Percentiles rank a stretch among this genome's conserved stretches.
phyloP scores from a whole-genome alignment of 257 asterid species.

The Solanum lignicaule region DNA sequence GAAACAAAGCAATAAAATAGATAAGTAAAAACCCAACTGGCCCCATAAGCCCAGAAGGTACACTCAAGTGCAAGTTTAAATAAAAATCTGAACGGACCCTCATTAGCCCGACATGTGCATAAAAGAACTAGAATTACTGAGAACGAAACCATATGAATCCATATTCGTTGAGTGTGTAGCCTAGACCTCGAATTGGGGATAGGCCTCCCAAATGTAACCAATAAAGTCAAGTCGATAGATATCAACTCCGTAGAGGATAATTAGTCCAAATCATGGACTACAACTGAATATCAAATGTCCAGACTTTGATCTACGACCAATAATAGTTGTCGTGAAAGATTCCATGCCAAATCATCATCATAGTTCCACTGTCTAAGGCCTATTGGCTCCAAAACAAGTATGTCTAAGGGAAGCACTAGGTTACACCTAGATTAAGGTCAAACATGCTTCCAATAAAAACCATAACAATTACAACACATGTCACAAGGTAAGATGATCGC shows the following conservation, averaged over 20 bases:
- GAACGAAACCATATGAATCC: neutral
- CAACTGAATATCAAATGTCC: neutral
- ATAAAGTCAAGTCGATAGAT: too few relatives aligned
- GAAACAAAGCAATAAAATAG: neutral
- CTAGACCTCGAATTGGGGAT: neutral
- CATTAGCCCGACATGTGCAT: neutral
- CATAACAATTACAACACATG: neutral
- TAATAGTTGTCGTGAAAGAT: neutral
- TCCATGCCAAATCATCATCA: neutral
- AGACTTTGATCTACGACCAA: neutral
- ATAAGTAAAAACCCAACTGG: too few relatives aligned
- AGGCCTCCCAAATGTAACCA: neutral
- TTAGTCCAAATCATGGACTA: too few relatives aligned
- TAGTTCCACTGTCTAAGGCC: too few relatives aligned
- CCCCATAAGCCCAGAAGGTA: too few relatives aligned
- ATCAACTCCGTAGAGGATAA: neutral
- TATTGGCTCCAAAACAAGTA: neutral
- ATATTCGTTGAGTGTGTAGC: neutral
- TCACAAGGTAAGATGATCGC: neutral
- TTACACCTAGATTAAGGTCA: neutral
- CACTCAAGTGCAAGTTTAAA: too few relatives aligned
- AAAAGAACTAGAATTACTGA: too few relatives aligned
- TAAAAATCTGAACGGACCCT: neutral
- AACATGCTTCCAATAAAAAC: neutral
- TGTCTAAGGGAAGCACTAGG: neutral